phyloP scores from a whole-genome alignment of 495 filamentous ascomycete genomes.

The Cairneyella variabilis region DNA sequence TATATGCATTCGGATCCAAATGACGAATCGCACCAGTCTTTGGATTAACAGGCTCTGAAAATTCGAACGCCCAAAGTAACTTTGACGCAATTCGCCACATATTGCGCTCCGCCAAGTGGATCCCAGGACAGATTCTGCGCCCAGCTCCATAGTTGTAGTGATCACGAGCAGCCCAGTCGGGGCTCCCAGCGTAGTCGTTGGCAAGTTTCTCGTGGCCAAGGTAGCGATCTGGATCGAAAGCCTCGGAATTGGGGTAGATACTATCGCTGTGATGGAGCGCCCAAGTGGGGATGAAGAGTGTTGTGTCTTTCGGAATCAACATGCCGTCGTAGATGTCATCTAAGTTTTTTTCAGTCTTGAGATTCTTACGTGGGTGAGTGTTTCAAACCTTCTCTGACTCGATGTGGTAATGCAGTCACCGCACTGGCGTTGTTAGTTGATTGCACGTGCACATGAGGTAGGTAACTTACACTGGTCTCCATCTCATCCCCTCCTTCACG shows the following conservation, averaged over 20 bases:
- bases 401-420: too few species aligned
- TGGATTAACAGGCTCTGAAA: too few species aligned
- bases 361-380: too few species aligned
- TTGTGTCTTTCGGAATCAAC: constrained; percentile 37
- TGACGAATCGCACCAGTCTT: too few species aligned
- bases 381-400: too few species aligned
- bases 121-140: constrained; percentile 55
- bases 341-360: too few species aligned
- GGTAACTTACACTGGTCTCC: constrained; percentile 41
- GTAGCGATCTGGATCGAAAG: constrained; percentile 46
- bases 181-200: neutral
- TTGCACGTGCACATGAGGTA: too few species aligned
- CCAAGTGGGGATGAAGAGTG: constrained; percentile 39
- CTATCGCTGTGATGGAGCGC: constrained; percentile 36
- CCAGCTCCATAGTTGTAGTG: constrained; percentile 55
- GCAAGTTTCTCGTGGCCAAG: constrained; percentile 1
- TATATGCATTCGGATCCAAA: too few species aligned
- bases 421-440: too few species aligned
- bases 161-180: constrained; percentile 35
- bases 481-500: constrained; percentile 56
- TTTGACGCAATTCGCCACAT: constrained; percentile 47
- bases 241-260: constrained; percentile 37
- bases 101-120: constrained; percentile 53
- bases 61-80: constrained; percentile 54
- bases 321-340: constrained; percentile 43